Conservation (phyloP, 169 alveolate species). For the Besnoitia besnoiti region DNA sequence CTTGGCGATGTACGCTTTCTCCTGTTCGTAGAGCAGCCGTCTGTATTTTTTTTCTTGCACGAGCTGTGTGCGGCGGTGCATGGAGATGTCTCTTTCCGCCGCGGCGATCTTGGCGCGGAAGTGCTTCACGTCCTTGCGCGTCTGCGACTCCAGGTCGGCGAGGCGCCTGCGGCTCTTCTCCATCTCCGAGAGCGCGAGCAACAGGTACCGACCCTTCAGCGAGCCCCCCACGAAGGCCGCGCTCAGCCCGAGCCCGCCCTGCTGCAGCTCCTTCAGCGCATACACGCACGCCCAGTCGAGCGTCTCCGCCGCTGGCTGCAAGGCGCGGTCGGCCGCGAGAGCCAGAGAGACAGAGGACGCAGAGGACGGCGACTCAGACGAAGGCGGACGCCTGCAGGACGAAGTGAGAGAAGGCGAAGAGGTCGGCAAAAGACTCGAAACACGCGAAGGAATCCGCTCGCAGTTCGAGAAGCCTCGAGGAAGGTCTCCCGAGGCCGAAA, state of each 20-base stretch:
- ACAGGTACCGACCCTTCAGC: not conserved
- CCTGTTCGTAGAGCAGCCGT: constrained; percentile 9
- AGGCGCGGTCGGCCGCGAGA: not conserved
- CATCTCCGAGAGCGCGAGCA: not conserved
- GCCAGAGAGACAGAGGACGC: not conserved
- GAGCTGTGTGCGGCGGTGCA: not conserved
- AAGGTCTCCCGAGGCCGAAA: too few species aligned
- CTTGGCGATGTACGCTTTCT: not conserved
- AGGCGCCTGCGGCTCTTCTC: not conserved
- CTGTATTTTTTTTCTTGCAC: not conserved
- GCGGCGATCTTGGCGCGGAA: not conserved
- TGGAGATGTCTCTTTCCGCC: not conserved
- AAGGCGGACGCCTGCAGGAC: not conserved
- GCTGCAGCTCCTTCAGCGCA: not conserved
- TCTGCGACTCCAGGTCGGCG: not conserved
- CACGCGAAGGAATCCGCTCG: too few species aligned
- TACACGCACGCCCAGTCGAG: not conserved
- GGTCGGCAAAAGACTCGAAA: not conserved
- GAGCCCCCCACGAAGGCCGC: constrained; percentile 33
- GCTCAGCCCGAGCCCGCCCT: not conserved
- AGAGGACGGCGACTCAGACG: not conserved
- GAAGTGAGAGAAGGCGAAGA: constrained; percentile 2
- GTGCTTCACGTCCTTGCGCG: not conserved
- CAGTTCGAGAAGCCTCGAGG: too few species aligned
- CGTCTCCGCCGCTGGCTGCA: not conserved